A percentile compares a stretch with the other conserved stretches of the same genome.
phyloP scores from a whole-genome alignment of 371 early-diverging fungal species.

The Circinella umbellata region DNA sequence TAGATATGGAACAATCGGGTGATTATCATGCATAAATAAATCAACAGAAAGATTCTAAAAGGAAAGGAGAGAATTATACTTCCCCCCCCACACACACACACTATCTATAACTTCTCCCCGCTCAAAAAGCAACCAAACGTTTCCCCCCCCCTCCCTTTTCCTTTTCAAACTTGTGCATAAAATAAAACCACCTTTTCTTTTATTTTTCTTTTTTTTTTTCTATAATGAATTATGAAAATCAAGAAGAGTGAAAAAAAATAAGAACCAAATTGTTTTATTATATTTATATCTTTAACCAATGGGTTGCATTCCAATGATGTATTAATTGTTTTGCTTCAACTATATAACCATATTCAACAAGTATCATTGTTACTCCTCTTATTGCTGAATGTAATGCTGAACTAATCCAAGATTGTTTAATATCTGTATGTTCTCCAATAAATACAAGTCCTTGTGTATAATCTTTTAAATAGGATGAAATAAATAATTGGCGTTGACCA shows the following conservation, averaged over 20 bases:
- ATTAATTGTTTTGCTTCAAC: slow-evolving; percentile 35
- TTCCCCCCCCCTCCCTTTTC: no score
- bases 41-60: no score
- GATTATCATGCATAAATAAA: slow-evolving; percentile 20
- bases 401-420: slow-evolving; percentile 39
- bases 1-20: slow-evolving; percentile 72
- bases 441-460: slow-evolving; percentile 33
- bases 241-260: no score
- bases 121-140: no score
- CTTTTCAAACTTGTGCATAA: no score
- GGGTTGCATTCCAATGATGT: slow-evolving; percentile 28
- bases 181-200: no score
- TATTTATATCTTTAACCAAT: slow-evolving; percentile 38
- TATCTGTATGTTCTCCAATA: slow-evolving; percentile 42
- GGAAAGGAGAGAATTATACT: no score
- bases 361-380: slow-evolving; percentile 35
- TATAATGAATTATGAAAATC: no score
- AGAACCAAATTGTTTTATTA: background rate
- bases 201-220: no score
- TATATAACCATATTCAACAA: slow-evolving; percentile 36
- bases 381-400: slow-evolving; percentile 34
- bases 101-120: no score
- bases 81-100: no score
- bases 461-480: slow-evolving; percentile 32
- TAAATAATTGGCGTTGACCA: slow-evolving; percentile 33